A percentile compares a stretch with the other conserved stretches of the same genome.
Conservation (phyloP, 768 basidiomycete genomes). For the Calvatia gigantea region DNA sequence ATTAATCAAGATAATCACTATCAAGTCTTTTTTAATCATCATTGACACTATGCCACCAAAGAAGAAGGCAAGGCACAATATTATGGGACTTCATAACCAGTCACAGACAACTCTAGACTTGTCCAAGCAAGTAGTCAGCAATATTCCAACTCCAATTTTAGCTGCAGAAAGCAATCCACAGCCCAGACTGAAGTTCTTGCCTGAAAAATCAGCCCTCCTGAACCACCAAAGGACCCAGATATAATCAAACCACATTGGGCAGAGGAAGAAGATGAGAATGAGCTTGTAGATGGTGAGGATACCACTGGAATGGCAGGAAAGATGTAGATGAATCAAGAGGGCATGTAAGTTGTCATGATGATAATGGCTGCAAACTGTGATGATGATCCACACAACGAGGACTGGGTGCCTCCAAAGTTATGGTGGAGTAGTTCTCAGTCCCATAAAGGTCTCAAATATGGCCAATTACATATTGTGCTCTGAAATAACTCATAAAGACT, state of each 20-base stretch:
- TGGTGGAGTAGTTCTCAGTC: not conserved
- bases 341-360: not conserved
- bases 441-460: not conserved
- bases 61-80: too few relatives aligned
- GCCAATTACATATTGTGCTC: not conserved
- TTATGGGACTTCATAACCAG: too few relatives aligned
- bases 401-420: not conserved
- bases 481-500: not conserved
- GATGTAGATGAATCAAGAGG: not conserved
- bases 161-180: not conserved
- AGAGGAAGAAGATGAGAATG: not conserved
- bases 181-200: not conserved
- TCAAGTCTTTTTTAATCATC: too few relatives aligned
- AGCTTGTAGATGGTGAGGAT: not conserved
- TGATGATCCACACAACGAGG: not conserved
- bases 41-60: too few relatives aligned
- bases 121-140: too few relatives aligned
- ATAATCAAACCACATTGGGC: not conserved
- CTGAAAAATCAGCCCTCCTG: not conserved
- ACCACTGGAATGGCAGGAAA: not conserved
- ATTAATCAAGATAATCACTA: not conserved
- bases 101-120: too few relatives aligned
- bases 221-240: not conserved
- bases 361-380: not conserved
- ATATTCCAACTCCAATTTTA: too few relatives aligned